A percentile compares a stretch with the other conserved stretches of the same genome.
Evolutionary conservation across 257 asterid species (phyloP).

Genomic region (Scutellaria barbata): DNA sequence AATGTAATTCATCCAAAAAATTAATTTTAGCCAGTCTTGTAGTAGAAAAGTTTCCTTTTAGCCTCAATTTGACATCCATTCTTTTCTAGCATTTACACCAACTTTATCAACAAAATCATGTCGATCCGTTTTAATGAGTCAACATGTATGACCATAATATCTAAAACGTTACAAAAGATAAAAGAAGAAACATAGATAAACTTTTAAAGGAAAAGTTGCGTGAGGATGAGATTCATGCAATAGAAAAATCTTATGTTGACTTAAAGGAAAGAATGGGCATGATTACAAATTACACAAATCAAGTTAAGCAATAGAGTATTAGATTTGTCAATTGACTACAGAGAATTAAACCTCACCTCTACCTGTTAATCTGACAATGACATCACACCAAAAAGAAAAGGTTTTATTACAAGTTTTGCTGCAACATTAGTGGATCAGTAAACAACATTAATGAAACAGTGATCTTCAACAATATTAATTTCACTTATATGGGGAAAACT

Average conservation of each 20-base stretch:
- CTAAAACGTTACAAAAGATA: background rate
- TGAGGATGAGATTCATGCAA: too few relatives aligned
- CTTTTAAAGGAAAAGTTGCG: background rate
- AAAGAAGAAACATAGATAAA: background rate
- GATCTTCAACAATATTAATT: constrained; percentile 4
- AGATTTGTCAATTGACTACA: constrained; percentile 33
- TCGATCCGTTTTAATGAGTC: too few relatives aligned
- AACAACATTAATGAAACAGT: constrained; percentile 38
- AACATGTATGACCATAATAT: too few relatives aligned
- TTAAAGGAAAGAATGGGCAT: constrained; percentile 23
- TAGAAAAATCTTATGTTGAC: background rate
- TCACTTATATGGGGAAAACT: constrained; percentile 33
- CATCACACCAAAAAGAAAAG: constrained; percentile 37
- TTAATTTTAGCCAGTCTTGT: too few relatives aligned
- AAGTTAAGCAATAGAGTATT: constrained; percentile 30
- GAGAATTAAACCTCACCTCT: constrained; percentile 28
- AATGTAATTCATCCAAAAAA: too few relatives aligned
- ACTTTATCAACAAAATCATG: too few relatives aligned
- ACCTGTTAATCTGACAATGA: constrained; percentile 40
- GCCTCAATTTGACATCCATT: too few relatives aligned
- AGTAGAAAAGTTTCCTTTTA: too few relatives aligned
- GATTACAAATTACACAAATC: constrained; percentile 34
- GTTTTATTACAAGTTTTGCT: constrained; percentile 28
- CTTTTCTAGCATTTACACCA: too few relatives aligned
- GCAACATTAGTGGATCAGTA: constrained; percentile 36